Conservation (phyloP, 345 rosid genomes). For the Stellera chamaejasme region DNA sequence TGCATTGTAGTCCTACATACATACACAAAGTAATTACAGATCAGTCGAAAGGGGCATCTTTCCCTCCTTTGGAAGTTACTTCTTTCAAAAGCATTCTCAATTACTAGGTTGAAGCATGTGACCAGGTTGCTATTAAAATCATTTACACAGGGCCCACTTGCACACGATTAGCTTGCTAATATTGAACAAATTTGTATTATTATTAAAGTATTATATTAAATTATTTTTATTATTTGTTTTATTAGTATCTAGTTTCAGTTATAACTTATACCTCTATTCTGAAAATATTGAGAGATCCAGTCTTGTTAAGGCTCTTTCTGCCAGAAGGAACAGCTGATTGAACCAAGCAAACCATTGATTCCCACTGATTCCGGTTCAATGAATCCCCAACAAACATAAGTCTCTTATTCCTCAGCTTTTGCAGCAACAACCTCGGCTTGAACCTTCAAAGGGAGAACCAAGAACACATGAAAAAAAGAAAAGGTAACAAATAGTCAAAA, state of each 20-base stretch:
- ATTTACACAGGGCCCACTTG: too few species aligned
- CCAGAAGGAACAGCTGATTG: slow-evolving; percentile 61
- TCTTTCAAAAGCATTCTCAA: too few species aligned
- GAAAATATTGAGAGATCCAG: slow-evolving; percentile 54
- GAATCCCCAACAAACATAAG: slow-evolving; percentile 97
- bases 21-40: too few species aligned
- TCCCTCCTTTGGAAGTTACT: too few species aligned
- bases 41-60: too few species aligned
- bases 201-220: too few species aligned
- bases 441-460: slow-evolving; percentile 33
- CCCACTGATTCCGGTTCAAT: slow-evolving; percentile 92
- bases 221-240: too few species aligned
- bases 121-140: too few species aligned
- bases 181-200: too few species aligned
- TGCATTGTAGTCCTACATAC: slow-evolving; percentile 46
- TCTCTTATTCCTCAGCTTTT: slow-evolving; percentile 83
- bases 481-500: neutral
- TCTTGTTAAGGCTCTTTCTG: slow-evolving; percentile 46
- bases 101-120: too few species aligned
- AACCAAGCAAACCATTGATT: slow-evolving; percentile 87
- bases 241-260: too few species aligned
- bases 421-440: slow-evolving; percentile 48
- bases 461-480: neutral
- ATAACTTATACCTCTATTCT: slow-evolving; percentile 45
- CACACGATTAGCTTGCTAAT: too few species aligned